Evolutionary conservation across 2,329 filamentous ascomycete genomes (phyloP).

Genomic region (Fusarium multiceps): DNA sequence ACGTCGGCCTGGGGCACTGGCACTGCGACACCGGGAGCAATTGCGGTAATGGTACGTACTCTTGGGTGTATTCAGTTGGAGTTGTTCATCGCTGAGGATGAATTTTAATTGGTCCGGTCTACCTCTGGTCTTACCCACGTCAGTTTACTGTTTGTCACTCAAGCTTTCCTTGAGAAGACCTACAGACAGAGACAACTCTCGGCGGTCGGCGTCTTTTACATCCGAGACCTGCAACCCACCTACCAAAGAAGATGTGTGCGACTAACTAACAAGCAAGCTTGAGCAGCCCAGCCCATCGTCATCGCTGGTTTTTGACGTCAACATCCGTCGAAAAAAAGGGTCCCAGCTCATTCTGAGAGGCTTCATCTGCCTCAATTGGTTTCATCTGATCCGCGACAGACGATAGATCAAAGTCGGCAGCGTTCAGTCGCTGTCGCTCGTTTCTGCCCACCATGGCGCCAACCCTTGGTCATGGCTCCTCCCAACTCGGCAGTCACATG

Average conservation of each 20-base stretch:
- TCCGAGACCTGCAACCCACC: constrained; percentile 31
- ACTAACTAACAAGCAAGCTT: constrained; percentile 35
- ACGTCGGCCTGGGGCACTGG: neutral
- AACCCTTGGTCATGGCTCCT: constrained; percentile 51
- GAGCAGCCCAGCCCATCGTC: constrained; percentile 42
- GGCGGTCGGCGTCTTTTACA: constrained; percentile 40
- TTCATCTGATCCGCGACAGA: constrained; percentile 6
- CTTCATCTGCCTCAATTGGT: constrained; percentile 7
- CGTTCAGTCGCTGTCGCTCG: constrained; percentile 29
- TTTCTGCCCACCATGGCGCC: constrained; percentile 47
- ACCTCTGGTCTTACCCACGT: neutral
- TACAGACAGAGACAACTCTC: constrained; percentile 7
- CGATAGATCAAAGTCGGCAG: constrained; percentile 19
- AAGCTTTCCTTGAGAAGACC: neutral
- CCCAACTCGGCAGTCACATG: constrained; percentile 50
- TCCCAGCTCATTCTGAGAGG: constrained; percentile 16
- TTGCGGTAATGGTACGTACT: constrained; percentile 42
- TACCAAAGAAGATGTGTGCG: constrained; percentile 32
- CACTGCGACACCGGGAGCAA: constrained; percentile 25
- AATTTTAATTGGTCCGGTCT: constrained; percentile 22
- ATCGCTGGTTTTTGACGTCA: constrained; percentile 41
- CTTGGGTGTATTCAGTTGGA: neutral
- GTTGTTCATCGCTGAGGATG: neutral
- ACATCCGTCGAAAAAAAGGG: constrained; percentile 38
- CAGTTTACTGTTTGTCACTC: neutral